Base-by-base conservation (phyloP, 1,284 basidiomycete species). In the Wolfiporia cocos region DNA sequence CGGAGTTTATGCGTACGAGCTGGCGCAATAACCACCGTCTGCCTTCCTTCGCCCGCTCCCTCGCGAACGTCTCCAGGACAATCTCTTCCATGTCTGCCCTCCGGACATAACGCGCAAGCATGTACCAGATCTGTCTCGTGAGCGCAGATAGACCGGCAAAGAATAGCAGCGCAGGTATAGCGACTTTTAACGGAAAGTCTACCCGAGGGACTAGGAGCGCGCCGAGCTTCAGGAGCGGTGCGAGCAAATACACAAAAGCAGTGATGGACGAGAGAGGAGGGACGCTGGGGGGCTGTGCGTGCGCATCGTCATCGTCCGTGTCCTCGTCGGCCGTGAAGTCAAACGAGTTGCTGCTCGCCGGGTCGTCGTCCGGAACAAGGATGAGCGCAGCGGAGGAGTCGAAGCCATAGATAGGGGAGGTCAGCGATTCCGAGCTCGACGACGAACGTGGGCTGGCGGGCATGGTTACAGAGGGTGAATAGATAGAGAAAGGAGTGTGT, bases 41-140 rank as follows among this genome's bases (percentile, higher is more conserved):
- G 19, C 57, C 55, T 52, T 73, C 72, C 56, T 69, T 75, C 14
- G 69, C 69, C 52, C 69, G 63, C 24, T 73, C 71, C 42, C 70
- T 67, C n/a, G 78, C 74, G 53, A 86, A 75, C 2, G 75, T 67
- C 52, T 81, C 72, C 12, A 78, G 53, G 37, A 86, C 56, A 22
- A 86, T 67, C 45, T 83, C 81, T 55, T 82, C 78, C 31, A 80
- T 55, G 45, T 83, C 77, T 23, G 71, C 68, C 56, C 76, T 72
- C 49, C 75, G 73, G 35, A 82, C 65, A 56, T 87, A 83, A 29
- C 79, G 71, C 34, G 78, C 74, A 11, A 87, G 71, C 68, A 86
- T 74, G 61, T 82, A 85, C 77, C 80, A 83, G 37, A 87, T 65
- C 51, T 85, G 82, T 33, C 80, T 68, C 28, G 77, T 69, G 47